phyloP scores from a whole-genome alignment of 108 stramenopile species.

The Conticribra weissflogii region DNA sequence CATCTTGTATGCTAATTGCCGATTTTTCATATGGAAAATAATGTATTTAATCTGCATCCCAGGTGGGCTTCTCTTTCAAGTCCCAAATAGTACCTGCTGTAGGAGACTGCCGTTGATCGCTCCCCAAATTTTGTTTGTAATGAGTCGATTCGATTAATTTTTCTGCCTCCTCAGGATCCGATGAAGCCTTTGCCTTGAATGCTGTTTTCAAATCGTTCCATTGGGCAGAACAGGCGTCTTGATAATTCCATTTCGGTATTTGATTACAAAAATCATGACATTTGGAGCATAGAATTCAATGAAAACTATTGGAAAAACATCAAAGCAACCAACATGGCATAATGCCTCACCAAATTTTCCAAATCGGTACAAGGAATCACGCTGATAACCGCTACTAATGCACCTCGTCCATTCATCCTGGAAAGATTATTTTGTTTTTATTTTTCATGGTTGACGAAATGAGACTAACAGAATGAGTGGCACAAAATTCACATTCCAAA shows the following conservation, averaged over 20 bases:
- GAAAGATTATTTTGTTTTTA: constrained; percentile 1
- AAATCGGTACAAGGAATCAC: constrained; percentile 74
- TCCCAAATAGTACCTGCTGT: constrained; percentile 89
- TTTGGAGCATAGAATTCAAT: background rate
- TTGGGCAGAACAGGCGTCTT: constrained; percentile 59
- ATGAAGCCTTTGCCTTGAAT: constrained; percentile 56
- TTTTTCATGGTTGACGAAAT: background rate
- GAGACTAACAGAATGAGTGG: background rate
- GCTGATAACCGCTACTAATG: constrained; percentile 68
- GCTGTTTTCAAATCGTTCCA: constrained; percentile 81
- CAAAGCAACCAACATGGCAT: background rate
- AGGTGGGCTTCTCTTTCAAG: constrained; percentile 78
- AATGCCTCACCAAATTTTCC: constrained; percentile 61
- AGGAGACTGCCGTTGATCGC: constrained; percentile 67
- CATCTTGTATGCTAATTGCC: too few species aligned
- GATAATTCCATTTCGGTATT: background rate
- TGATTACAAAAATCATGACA: too few species aligned
- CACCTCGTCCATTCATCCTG: constrained; percentile 82
- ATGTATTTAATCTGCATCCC: constrained; percentile 51
- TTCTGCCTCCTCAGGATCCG: constrained; percentile 55
- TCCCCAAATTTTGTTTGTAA: constrained; percentile 65
- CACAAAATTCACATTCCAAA: background rate
- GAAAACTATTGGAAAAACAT: background rate
- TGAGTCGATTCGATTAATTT: constrained; percentile 60
- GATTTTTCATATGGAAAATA: too few species aligned